Conservation (phyloP, 2,329 filamentous ascomycete species). For the Penicillium thymicola region DNA sequence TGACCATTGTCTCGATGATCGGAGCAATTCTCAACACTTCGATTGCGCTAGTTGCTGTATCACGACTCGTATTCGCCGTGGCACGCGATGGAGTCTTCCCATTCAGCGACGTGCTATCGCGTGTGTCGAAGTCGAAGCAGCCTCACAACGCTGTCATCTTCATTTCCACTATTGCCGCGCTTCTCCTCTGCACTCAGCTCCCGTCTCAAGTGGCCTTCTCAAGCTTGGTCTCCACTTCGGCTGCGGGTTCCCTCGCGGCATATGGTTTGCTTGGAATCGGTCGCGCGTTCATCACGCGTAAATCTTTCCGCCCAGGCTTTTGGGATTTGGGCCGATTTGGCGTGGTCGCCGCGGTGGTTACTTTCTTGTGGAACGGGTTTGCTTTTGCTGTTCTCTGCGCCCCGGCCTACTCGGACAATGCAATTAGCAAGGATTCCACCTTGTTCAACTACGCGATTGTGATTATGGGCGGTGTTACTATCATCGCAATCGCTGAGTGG, state of each 20-base stretch:
- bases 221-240: slow-evolving; percentile 47
- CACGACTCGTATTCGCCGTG: slow-evolving; percentile 56
- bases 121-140: slow-evolving; percentile 50
- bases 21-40: slow-evolving; percentile 45
- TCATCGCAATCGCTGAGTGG: slow-evolving; percentile 20
- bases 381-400: slow-evolving; percentile 46
- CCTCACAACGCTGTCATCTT: slow-evolving; percentile 55
- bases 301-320: slow-evolving; percentile 42
- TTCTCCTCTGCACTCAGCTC: slow-evolving; percentile 55
- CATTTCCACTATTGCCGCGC: slow-evolving; percentile 49
- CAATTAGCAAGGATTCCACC: slow-evolving; percentile 20
- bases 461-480: slow-evolving; percentile 44
- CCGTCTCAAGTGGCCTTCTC: slow-evolving; percentile 49
- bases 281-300: slow-evolving; percentile 43
- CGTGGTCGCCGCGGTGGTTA: slow-evolving; percentile 43
- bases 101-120: slow-evolving; percentile 51
- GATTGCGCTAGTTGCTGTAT: slow-evolving; percentile 53
- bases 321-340: slow-evolving; percentile 45
- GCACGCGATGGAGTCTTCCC: slow-evolving; percentile 57
- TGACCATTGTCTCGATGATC: slow-evolving; percentile 23
- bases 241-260: slow-evolving; percentile 45
- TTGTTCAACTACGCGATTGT: slow-evolving; percentile 40
- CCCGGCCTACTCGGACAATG: slow-evolving; percentile 33
- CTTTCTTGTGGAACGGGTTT: slow-evolving; percentile 47
- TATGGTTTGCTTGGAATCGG: slow-evolving; percentile 47